Evolutionary conservation across 2,329 filamentous ascomycete genomes (phyloP).

Genomic region (Curvularia verruculosa): DNA sequence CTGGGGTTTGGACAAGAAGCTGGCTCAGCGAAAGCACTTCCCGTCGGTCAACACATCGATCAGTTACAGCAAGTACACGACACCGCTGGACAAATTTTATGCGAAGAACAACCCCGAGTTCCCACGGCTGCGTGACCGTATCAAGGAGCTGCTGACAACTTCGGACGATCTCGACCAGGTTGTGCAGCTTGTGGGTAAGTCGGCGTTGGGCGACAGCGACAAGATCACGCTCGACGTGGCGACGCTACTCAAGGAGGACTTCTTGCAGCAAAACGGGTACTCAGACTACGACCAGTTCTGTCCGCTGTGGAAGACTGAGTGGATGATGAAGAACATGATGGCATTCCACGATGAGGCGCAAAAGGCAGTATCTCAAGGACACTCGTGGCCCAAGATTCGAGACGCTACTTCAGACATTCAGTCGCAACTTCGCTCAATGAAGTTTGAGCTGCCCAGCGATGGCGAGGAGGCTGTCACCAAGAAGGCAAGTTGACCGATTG

Average conservation of each 20-base stretch:
- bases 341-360: constrained; percentile 97
- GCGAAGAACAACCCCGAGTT: constrained; percentile 93
- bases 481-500: constrained; percentile 66
- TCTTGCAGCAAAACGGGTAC: constrained; percentile 98
- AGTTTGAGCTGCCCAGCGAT: constrained; percentile 92
- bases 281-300: constrained; percentile 99
- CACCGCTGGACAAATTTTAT: constrained; percentile 88
- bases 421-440: constrained; percentile 83
- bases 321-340: constrained; percentile 99
- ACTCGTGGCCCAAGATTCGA: constrained; percentile 89
- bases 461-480: constrained; percentile 80
- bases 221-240: constrained; percentile 98
- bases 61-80: constrained; percentile 97
- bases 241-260: constrained; percentile 93
- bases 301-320: constrained; percentile 98
- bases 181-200: constrained; percentile 97
- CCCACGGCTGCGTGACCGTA: constrained; percentile 86
- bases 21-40: constrained; percentile 98
- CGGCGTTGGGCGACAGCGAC: constrained; percentile 91
- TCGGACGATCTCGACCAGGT: constrained; percentile 98
- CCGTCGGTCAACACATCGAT: constrained; percentile 94
- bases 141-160: constrained; percentile 90
- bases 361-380: constrained; percentile 89
- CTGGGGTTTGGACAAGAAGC: constrained; percentile 99
- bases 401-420: constrained; percentile 90